phyloP scores from a whole-genome alignment of 495 filamentous ascomycete genomes.

The Hypoxylon subgilvum region DNA sequence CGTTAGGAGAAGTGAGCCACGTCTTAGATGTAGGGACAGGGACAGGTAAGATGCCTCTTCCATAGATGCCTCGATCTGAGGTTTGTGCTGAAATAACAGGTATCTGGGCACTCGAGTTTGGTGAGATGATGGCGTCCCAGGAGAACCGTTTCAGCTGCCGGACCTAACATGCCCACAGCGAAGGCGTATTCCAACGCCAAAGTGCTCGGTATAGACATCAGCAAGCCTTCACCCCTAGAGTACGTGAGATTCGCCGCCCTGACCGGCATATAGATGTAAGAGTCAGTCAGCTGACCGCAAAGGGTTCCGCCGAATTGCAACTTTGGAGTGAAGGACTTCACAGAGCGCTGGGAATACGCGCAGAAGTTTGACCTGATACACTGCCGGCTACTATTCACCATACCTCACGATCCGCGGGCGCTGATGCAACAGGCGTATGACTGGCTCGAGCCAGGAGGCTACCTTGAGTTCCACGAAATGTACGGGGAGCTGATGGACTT shows the following conservation, averaged over 20 bases:
- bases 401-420: slow-evolving; percentile 48
- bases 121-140: not conserved
- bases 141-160: not conserved
- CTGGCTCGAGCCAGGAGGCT: slow-evolving; percentile 35
- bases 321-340: slow-evolving; percentile 56
- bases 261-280: not conserved
- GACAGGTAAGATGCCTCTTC: not conserved
- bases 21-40: not conserved
- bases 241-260: slow-evolving; percentile 31
- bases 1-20: not conserved
- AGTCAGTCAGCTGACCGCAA: slow-evolving; percentile 4
- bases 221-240: slow-evolving; percentile 47
- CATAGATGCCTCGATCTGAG: not conserved
- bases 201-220: slow-evolving; percentile 51
- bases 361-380: slow-evolving; percentile 52
- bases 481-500: slow-evolving; percentile 52
- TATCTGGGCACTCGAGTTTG: not conserved
- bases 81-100: not conserved
- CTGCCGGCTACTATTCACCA: slow-evolving; percentile 37
- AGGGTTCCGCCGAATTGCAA: slow-evolving; percentile 52
- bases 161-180: slow-evolving; percentile 3
- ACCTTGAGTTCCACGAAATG: slow-evolving; percentile 30
- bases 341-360: slow-evolving; percentile 53
- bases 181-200: slow-evolving; percentile 45
- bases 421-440: slow-evolving; percentile 50